A percentile compares a stretch with the other conserved stretches of the same genome.
phyloP scores from a whole-genome alignment of 2,329 filamentous ascomycete genomes.

The Aspergillus tamarii region DNA sequence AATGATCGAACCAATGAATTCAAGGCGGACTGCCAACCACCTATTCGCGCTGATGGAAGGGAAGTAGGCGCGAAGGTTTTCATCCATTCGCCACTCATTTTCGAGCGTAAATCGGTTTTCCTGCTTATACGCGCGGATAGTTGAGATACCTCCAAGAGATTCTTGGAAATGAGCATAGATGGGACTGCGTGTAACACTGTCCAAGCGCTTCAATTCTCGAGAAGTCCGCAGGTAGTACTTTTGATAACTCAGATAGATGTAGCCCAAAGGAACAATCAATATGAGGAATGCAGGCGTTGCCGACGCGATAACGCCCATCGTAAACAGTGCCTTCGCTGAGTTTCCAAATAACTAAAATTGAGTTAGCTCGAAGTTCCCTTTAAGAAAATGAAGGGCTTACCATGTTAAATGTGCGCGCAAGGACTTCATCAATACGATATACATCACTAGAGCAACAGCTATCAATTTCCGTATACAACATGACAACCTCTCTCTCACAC shows the following conservation, averaged over 20 bases:
- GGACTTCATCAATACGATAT: constrained; percentile 79
- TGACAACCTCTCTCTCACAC: not conserved
- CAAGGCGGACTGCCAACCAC: constrained; percentile 92
- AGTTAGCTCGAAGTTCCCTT: constrained; percentile 18
- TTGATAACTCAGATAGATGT: constrained; percentile 89
- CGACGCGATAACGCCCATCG: constrained; percentile 79
- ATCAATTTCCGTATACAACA: constrained; percentile 4
- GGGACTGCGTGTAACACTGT: constrained; percentile 92
- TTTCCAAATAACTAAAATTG: constrained; percentile 68
- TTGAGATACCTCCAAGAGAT: constrained; percentile 88
- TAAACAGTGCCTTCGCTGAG: constrained; percentile 75
- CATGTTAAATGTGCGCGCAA: constrained; percentile 98
- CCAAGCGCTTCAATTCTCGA: constrained; percentile 91
- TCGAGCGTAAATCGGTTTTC: constrained; percentile 84
- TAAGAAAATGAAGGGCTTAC: constrained; percentile 32
- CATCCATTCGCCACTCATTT: constrained; percentile 97
- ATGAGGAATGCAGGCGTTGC: constrained; percentile 79
- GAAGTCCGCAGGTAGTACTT: constrained; percentile 96
- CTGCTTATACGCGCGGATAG: constrained; percentile 92
- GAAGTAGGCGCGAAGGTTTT: constrained; percentile 91
- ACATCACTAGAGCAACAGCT: constrained; percentile 48
- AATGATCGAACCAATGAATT: constrained; percentile 93
- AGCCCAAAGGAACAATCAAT: constrained; percentile 77
- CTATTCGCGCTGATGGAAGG: constrained; percentile 92
- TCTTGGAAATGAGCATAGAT: constrained; percentile 99